Evolutionary conservation across 225 moss, liverwort and hornwort genomes (phyloP).

Genomic region (Ulota crispa): DNA sequence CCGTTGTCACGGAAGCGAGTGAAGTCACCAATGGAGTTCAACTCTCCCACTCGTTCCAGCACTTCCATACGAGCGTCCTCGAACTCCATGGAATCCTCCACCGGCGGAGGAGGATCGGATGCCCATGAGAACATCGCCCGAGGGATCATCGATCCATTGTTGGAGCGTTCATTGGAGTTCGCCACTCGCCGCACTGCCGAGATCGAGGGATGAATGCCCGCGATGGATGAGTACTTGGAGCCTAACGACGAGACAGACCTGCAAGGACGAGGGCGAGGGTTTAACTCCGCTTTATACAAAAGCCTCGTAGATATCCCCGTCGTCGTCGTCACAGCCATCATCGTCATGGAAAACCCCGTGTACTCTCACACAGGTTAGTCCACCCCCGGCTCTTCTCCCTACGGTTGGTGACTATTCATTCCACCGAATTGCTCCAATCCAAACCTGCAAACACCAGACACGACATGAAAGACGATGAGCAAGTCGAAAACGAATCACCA

Average conservation of each 20-base stretch:
- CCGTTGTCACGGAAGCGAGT: constrained; percentile 94
- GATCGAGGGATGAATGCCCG: constrained; percentile 17
- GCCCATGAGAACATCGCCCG: constrained; percentile 55
- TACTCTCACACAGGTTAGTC: not conserved
- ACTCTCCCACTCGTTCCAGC: constrained; percentile 55
- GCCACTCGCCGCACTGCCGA: constrained; percentile 39
- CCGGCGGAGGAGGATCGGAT: constrained; percentile 44
- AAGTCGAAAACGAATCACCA: too few species aligned
- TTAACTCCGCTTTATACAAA: constrained; percentile 37
- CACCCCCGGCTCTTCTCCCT: not conserved
- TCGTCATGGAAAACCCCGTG: constrained; percentile 9
- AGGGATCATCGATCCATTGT: not conserved
- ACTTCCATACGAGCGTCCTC: constrained; percentile 59
- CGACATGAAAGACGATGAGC: not conserved
- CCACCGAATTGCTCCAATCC: constrained; percentile 13
- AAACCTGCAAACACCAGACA: constrained; percentile 7
- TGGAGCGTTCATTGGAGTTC: constrained; percentile 40
- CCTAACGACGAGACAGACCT: constrained; percentile 37
- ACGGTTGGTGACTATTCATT: constrained; percentile 3
- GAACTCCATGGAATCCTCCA: constrained; percentile 36
- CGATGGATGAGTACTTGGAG: constrained; percentile 28
- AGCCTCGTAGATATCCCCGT: constrained; percentile 36
- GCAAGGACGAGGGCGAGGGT: constrained; percentile 19
- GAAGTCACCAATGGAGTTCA: constrained; percentile 93
- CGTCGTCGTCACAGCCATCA: constrained; percentile 31